Conservation (phyloP, 202 grass and related monocot genomes). For the Thinopyrum obtusiflorum region DNA sequence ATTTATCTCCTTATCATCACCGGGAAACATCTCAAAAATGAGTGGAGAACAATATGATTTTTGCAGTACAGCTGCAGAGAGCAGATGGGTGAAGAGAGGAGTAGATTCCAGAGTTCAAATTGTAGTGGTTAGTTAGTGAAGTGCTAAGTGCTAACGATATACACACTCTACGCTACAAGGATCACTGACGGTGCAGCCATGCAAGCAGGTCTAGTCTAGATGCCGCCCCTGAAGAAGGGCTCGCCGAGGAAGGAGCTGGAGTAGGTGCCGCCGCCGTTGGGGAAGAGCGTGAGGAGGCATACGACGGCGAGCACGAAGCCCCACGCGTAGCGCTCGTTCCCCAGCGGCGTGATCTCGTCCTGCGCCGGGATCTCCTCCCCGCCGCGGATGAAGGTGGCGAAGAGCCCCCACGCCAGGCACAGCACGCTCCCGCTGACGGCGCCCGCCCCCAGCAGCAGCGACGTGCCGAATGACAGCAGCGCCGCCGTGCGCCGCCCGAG, state of each 20-base stretch:
- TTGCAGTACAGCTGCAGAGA: neutral
- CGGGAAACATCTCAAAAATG: neutral
- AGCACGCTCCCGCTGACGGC: slow-evolving; percentile 83
- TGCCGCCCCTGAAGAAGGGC: slow-evolving; percentile 74
- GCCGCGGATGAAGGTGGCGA: slow-evolving; percentile 85
- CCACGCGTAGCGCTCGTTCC: slow-evolving; percentile 59
- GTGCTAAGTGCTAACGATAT: no score
- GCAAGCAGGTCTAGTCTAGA: slow-evolving; percentile 36
- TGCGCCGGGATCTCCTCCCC: slow-evolving; percentile 90
- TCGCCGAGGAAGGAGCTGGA: slow-evolving; percentile 63
- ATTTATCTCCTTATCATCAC: neutral
- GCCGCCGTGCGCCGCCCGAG: slow-evolving; percentile 60
- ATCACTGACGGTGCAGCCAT: no score
- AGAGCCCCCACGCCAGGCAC: slow-evolving; percentile 87
- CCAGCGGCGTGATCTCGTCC: slow-evolving; percentile 88
- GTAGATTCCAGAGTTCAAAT: neutral
- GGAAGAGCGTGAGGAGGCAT: slow-evolving; percentile 85
- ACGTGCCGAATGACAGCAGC: slow-evolving; percentile 70
- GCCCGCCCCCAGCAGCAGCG: slow-evolving; percentile 54
- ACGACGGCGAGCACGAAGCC: slow-evolving; percentile 65
- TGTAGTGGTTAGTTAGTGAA: neutral
- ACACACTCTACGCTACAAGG: neutral
- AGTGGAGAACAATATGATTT: neutral
- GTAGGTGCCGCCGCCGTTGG: slow-evolving; percentile 91
- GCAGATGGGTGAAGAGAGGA: neutral